Evolutionary conservation across 2,329 filamentous ascomycete species (phyloP).

Genomic region (Epichloe uncinata): DNA sequence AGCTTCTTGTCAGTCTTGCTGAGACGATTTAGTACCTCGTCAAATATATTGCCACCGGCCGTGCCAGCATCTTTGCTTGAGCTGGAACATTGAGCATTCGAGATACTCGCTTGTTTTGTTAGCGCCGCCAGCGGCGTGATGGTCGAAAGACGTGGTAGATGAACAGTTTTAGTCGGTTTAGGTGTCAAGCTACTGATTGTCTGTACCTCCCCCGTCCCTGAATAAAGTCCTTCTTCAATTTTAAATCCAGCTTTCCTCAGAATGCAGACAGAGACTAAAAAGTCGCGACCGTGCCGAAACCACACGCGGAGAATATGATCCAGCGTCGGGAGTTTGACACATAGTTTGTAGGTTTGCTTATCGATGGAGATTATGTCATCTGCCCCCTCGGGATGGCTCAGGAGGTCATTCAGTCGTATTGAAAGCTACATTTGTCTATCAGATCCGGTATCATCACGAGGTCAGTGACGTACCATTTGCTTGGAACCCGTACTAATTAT

Average conservation of each 20-base stretch:
- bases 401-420: constrained; percentile 4
- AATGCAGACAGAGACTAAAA: constrained; percentile 18
- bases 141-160: constrained; percentile 13
- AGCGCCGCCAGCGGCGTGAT: constrained; percentile 10
- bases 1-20: not conserved
- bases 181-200: not conserved
- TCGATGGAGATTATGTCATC: constrained; percentile 10
- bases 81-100: constrained; percentile 5
- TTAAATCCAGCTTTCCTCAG: constrained; percentile 19
- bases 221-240: constrained; percentile 10
- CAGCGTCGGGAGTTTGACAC: constrained; percentile 14
- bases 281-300: constrained; percentile 20
- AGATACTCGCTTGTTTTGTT: not conserved
- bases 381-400: constrained; percentile 1
- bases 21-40: constrained; percentile 5
- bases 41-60: constrained; percentile 1
- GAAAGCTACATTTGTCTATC: constrained; percentile 2
- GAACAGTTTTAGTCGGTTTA: not conserved
- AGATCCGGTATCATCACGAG: not conserved
- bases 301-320: constrained; percentile 13
- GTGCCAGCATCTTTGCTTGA: not conserved
- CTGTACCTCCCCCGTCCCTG: not conserved
- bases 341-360: constrained; percentile 10
- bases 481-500: not conserved
- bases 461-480: constrained; percentile 4